Base-by-base conservation (phyloP, 2,329 filamentous ascomycete species). In the Verticillium isaacii region DNA sequence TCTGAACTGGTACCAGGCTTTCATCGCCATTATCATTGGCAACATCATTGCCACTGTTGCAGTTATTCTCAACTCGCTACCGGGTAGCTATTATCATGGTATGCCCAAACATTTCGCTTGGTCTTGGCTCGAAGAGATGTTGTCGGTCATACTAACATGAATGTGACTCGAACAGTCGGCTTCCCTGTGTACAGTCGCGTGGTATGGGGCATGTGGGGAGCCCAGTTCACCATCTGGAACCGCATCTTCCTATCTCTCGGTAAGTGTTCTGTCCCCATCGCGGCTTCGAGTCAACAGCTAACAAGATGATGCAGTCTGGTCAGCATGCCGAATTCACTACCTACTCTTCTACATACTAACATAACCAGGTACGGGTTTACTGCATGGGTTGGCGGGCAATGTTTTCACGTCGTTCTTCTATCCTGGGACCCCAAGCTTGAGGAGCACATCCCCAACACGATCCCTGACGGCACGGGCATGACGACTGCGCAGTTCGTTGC, bases 311-410 rank as follows among this genome's bases (percentile, higher is more conserved):
- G 60, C 58, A 70, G 67, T 71, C 36, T 71, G 69, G 67, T 69
- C 58, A 50, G 41, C n/a, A 50, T 5, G 2, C 25, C 12, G 58
- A 41, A 59, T 14, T 17, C 50, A 32, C 41, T 32, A n/a, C 25
- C 25, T 52, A 34, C 15, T 57, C 11, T 3, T 32, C 34, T 23
- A 55, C 56, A 32, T 11, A 62, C 66, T 66, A 5, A 32, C 15
- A 19, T 50, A 7, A 14, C 56, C 32, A 75, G 74, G 75, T 77
- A 78, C 59, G 77, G 73, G 17, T 79, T 80, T 61, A 78, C 80
- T 59, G 74, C 78, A 5, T 81, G 78, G 76, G 75, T 80, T 50
- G 79, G 79, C 14, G 79, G 79, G 2, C 72, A 79, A 66, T 80
- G 78, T 57, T 64, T 80, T 60, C 78, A 80, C 58, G 71, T 81